Evolutionary conservation across 108 stramenopile genomes (phyloP).

Genomic region (Aurantiochytrium sp.): DNA sequence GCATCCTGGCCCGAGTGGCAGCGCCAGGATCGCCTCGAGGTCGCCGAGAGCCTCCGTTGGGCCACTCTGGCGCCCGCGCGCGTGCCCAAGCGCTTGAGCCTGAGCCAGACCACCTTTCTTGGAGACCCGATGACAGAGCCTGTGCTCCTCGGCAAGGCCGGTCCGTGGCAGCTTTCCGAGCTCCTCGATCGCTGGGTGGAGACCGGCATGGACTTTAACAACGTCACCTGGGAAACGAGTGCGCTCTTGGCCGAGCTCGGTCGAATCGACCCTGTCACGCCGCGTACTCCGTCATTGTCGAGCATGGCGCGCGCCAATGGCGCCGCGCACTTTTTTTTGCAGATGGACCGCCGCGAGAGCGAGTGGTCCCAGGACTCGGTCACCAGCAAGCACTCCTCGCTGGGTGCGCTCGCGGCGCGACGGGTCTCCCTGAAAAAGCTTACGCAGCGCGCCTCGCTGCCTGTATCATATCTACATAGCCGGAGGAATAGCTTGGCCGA

Average conservation of each 20-base stretch:
- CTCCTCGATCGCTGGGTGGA: conserved; percentile 1
- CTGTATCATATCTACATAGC: neutral
- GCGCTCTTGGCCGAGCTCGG: neutral
- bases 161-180: neutral
- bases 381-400: neutral
- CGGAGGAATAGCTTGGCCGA: too few species aligned
- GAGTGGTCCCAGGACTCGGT: neutral
- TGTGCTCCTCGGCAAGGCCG: neutral
- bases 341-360: neutral
- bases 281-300: neutral
- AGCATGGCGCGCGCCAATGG: too few species aligned
- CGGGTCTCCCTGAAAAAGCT: neutral
- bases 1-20: conserved; percentile 1
- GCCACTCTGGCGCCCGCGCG: neutral
- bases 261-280: neutral
- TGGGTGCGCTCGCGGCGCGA: neutral
- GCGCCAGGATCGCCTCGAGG: neutral
- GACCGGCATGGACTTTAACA: conserved; percentile 12
- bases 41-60: neutral
- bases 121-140: neutral
- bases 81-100: neutral
- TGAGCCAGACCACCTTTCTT: neutral
- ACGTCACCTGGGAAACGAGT: neutral
- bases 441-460: neutral
- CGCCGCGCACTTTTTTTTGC: too few species aligned